phyloP scores from a whole-genome alignment of 768 basidiomycete species.

The Hygrocybe punicea region DNA sequence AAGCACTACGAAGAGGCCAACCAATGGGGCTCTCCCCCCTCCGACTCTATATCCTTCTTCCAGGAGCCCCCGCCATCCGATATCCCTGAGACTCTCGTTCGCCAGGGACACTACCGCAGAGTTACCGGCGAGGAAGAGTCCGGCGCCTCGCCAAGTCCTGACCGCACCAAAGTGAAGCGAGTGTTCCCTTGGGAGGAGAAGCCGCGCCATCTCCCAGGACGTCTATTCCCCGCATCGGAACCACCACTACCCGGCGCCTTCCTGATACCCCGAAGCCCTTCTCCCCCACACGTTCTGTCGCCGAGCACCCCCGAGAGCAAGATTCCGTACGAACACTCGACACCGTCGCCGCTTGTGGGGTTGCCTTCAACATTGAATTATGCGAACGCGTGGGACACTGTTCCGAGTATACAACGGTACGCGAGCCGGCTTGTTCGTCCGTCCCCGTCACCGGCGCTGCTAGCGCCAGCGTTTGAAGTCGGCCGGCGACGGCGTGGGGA shows the following conservation, averaged over 20 bases:
- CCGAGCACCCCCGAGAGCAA: conserved; percentile 32
- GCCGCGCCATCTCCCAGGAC: conserved; percentile 60
- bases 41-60: conserved; percentile 54
- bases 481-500: conserved; percentile 37
- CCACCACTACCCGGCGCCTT: conserved; percentile 50
- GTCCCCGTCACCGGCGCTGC: conserved; percentile 37
- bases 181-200: conserved; percentile 96
- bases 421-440: conserved; percentile 58
- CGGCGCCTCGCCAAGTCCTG: conserved; percentile 54
- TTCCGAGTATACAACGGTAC: conserved; percentile 77
- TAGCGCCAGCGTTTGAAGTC: conserved; percentile 51
- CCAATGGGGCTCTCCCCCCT: conserved; percentile 31
- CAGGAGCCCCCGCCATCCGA: conserved; percentile 54
- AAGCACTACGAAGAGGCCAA: conserved; percentile 40
- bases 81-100: conserved; percentile 65
- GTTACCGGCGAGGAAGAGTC: conserved; percentile 50
- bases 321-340: conserved; percentile 21
- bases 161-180: conserved; percentile 64
- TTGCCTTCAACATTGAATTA: conserved; percentile 61
- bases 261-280: conserved; percentile 37
- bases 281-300: conserved; percentile 29
- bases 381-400: conserved; percentile 80
- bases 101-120: conserved; percentile 70
- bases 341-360: conserved; percentile 44
- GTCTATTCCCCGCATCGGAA: conserved; percentile 70